Conservation (phyloP, 2,329 filamentous ascomycete species). For the Penicillium sp. region DNA sequence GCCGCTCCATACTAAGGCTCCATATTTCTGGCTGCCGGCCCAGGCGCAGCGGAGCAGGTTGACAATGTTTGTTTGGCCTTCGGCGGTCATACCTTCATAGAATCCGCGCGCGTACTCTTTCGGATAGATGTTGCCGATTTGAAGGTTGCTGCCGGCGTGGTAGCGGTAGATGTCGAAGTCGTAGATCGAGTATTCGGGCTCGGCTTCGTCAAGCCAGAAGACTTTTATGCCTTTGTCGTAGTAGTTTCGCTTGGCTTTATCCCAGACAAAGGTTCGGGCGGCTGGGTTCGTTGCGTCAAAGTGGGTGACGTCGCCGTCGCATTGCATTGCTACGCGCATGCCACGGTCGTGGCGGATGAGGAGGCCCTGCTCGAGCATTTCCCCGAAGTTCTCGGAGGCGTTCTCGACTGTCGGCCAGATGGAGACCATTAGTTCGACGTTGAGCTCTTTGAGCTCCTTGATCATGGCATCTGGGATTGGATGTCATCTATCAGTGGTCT, state of each 20-base stretch:
- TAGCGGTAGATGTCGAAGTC: conserved; percentile 66
- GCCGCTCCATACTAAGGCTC: conserved; percentile 63
- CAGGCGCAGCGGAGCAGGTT: conserved; percentile 58
- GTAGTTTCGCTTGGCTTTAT: conserved; percentile 58
- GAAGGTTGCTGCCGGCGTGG: conserved; percentile 51
- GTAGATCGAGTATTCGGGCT: conserved; percentile 62
- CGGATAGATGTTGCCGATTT: conserved; percentile 60
- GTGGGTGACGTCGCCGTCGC: conserved; percentile 56
- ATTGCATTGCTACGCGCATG: conserved; percentile 56
- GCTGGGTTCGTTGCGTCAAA: conserved; percentile 62
- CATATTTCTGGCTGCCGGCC: conserved; percentile 60
- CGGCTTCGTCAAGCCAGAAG: conserved; percentile 68
- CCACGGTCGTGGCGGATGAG: conserved; percentile 61
- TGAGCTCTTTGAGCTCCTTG: conserved; percentile 55
- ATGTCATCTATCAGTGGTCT: not conserved
- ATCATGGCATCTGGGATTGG: conserved; percentile 55
- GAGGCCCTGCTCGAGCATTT: conserved; percentile 60
- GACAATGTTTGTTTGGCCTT: conserved; percentile 55
- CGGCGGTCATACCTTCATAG: conserved; percentile 55
- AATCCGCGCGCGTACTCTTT: conserved; percentile 57
- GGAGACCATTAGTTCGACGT: conserved; percentile 65
- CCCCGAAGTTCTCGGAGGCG: conserved; percentile 55
- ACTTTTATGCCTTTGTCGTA: conserved; percentile 58
- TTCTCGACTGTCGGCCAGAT: conserved; percentile 66
- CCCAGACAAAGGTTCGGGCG: conserved; percentile 58